Evolutionary conservation across 306 rosid genomes (phyloP).

Genomic region (Trifolium repens): DNA sequence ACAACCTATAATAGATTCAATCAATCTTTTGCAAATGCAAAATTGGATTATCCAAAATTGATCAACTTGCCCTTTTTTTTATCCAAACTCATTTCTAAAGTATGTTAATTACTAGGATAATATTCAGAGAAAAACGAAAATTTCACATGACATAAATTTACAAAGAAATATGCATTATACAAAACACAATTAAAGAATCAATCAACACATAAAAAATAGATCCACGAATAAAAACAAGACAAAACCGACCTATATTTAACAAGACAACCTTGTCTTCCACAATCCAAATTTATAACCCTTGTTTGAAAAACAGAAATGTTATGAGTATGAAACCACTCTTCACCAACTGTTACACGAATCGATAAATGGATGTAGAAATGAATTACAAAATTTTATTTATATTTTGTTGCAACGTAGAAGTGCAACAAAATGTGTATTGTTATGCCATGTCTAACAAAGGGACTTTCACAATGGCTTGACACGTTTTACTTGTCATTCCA

Average conservation of each 20-base stretch:
- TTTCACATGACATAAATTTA: neutral
- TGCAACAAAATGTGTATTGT: neutral
- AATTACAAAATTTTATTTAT: neutral
- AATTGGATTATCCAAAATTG: neutral
- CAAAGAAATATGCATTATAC: neutral
- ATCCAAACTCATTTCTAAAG: too few species aligned
- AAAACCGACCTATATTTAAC: neutral
- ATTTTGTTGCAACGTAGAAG: neutral
- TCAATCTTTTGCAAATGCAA: neutral
- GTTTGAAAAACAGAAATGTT: neutral
- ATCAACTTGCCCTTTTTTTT: neutral
- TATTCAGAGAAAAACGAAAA: neutral
- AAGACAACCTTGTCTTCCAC: constrained; percentile 6
- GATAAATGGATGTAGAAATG: neutral
- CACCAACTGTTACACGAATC: neutral
- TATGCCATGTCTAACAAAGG: neutral
- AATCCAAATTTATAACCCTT: neutral
- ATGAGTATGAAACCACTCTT: neutral
- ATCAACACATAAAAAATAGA: neutral
- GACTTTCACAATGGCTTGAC: constrained; percentile 3
- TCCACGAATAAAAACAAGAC: neutral
- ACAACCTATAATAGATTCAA: neutral
- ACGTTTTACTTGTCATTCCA: constrained; percentile 10
- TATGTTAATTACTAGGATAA: neutral
- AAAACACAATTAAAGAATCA: neutral